A percentile compares a stretch with the other conserved stretches of the same genome.
These are phyloP conservation scores for Trifolium subterraneum DNA, from an alignment of 306 rosid species.

Conservation along the genomic window DNA sequence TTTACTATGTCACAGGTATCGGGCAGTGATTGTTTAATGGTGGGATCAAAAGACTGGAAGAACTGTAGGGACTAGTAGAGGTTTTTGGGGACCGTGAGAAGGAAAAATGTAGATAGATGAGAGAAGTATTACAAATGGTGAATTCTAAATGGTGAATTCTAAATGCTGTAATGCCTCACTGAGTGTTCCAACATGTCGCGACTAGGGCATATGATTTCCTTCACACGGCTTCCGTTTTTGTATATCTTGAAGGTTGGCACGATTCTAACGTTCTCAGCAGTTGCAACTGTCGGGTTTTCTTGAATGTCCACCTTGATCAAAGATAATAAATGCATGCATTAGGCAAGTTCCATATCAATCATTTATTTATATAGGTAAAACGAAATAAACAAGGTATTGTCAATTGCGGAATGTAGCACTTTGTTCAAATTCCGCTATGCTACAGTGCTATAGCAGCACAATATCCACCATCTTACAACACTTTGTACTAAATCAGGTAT, in stretches of 20 bases:
- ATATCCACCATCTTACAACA: no score
- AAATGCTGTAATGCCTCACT: constrained; percentile 86
- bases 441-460: no score
- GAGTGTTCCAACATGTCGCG: constrained; percentile 89
- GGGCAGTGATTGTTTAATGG: constrained; percentile 48
- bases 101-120: constrained; percentile 42
- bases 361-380: neutral
- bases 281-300: constrained; percentile 65
- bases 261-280: constrained; percentile 73
- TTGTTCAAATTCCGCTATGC: no score
- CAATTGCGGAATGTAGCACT: no score
- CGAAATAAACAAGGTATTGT: neutral
- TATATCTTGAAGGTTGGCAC: constrained; percentile 97
- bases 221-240: constrained; percentile 81
- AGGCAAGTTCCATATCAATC: constrained; percentile 20
- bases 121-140: constrained; percentile 43
- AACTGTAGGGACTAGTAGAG: constrained; percentile 46
- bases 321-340: constrained; percentile 31
- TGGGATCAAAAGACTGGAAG: constrained; percentile 55
- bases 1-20: constrained; percentile 64
- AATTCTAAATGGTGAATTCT: constrained; percentile 50
- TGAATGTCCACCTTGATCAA: constrained; percentile 78
- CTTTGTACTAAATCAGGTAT: no score
- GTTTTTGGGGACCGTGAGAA: constrained; percentile 43
- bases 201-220: constrained; percentile 88